Evolutionary conservation across 1,284 basidiomycete genomes (phyloP).

Genomic region (Coniferiporia weirii): DNA sequence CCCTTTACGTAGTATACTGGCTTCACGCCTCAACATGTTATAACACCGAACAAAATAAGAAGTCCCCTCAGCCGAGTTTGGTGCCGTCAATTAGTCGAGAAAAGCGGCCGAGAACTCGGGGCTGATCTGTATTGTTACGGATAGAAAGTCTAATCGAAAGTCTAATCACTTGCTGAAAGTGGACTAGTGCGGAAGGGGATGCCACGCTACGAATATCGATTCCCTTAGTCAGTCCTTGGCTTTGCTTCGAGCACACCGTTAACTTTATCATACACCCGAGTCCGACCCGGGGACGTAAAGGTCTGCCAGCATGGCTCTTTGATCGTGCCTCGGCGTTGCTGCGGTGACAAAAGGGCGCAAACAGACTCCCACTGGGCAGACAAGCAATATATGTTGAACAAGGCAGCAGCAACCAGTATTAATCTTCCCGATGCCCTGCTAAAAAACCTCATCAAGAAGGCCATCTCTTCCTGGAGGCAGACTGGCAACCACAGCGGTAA

Average conservation of each 20-base stretch:
- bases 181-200: slow-evolving; percentile 5
- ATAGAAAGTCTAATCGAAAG: not conserved
- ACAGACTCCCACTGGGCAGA: too few species aligned
- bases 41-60: slow-evolving; percentile 5
- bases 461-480: not conserved
- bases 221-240: not conserved
- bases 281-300: too few species aligned
- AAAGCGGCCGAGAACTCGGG: not conserved
- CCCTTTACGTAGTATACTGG: slow-evolving; percentile 9
- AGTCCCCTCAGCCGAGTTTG: not conserved
- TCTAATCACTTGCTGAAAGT: slow-evolving; percentile 5
- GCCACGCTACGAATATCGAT: slow-evolving; percentile 1
- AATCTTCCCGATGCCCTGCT: too few species aligned
- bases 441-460: not conserved
- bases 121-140: not conserved
- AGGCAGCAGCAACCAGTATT: too few species aligned
- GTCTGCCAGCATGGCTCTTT: not conserved
- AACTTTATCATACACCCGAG: not conserved
- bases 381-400: too few species aligned
- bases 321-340: slow-evolving; percentile 4
- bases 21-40: slow-evolving; percentile 1
- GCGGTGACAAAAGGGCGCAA: not conserved
- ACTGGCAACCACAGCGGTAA: not conserved
- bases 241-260: not conserved
- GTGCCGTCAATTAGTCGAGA: not conserved